Evolutionary conservation across 169 alveolate species (phyloP).

Genomic region (Plasmodium malariae): DNA sequence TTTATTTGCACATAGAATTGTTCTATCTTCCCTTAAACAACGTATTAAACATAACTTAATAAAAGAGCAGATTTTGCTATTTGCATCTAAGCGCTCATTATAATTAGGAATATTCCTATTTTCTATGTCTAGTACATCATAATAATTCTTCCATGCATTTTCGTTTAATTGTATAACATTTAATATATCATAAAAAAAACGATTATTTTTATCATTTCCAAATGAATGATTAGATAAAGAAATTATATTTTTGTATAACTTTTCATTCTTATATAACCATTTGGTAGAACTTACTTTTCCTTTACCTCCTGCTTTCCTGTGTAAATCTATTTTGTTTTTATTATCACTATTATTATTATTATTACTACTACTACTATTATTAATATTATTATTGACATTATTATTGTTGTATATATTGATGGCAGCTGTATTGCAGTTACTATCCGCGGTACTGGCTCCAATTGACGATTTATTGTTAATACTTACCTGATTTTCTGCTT

Average conservation of each 20-base stretch:
- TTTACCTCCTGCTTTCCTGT: slow-evolving; percentile 91
- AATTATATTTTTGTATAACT: slow-evolving; percentile 93
- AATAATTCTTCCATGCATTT: slow-evolving; percentile 91
- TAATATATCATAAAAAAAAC: slow-evolving; percentile 93
- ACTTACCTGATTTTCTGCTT: background rate
- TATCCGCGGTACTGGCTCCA: background rate
- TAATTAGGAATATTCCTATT: slow-evolving; percentile 93
- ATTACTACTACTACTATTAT: background rate
- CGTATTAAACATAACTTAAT: slow-evolving; percentile 92
- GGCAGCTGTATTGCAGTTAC: background rate
- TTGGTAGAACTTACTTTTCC: slow-evolving; percentile 90
- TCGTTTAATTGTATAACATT: slow-evolving; percentile 92
- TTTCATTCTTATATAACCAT: slow-evolving; percentile 89
- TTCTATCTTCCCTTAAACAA: slow-evolving; percentile 95
- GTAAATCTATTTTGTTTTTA: slow-evolving; percentile 79
- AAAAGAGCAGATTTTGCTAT: slow-evolving; percentile 92
- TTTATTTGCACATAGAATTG: slow-evolving; percentile 92
- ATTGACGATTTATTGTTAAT: background rate
- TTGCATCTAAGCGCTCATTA: slow-evolving; percentile 91
- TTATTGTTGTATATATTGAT: no score
- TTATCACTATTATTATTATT: background rate
- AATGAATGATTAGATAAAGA: slow-evolving; percentile 94
- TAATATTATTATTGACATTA: background rate
- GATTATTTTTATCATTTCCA: slow-evolving; percentile 92
- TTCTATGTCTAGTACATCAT: slow-evolving; percentile 95